Evolutionary conservation across 805 yeast species (phyloP).

Genomic region (Saccharomycopsis vini): DNA sequence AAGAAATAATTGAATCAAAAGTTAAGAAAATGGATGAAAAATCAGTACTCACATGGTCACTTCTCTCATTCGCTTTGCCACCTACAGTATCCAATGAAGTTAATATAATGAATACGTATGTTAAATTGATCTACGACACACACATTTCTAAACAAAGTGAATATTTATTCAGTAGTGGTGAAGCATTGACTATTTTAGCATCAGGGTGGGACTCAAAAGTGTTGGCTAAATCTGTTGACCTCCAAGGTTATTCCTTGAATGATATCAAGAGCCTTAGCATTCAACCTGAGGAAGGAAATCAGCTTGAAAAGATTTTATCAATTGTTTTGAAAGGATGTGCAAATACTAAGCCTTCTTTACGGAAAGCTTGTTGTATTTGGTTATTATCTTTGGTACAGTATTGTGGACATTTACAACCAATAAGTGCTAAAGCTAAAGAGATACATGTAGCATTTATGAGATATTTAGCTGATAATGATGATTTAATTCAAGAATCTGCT

Average conservation of each 20-base stretch:
- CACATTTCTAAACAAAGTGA: constrained; percentile 69
- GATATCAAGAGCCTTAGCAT: constrained; percentile 12
- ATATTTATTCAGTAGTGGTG: constrained; percentile 70
- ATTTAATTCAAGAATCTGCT: constrained; percentile 85
- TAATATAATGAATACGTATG: constrained; percentile 21
- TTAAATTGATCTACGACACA: constrained; percentile 34
- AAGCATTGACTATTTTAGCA: constrained; percentile 63
- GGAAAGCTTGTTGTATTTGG: constrained; percentile 82
- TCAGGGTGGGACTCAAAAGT: constrained; percentile 67
- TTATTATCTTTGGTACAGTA: constrained; percentile 70
- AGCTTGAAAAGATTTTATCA: constrained; percentile 30
- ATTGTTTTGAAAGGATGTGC: constrained; percentile 44
- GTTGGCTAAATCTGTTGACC: constrained; percentile 39
- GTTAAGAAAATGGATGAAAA: constrained; percentile 52
- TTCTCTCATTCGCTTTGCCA: constrained; percentile 37
- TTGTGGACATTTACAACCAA: constrained; percentile 40
- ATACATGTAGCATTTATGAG: constrained; percentile 71
- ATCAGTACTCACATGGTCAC: constrained; percentile 48
- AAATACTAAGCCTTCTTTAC: constrained; percentile 61
- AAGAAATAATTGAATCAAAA: constrained; percentile 27
- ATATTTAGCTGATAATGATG: constrained; percentile 74
- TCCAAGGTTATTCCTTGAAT: constrained; percentile 30
- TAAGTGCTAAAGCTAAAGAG: constrained; percentile 39
- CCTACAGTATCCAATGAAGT: constrained; percentile 22
- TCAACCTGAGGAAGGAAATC: constrained; percentile 13